These are phyloP conservation scores for Hypsizygus ulmarius DNA, from an alignment of 1,284 basidiomycete genomes.

Conservation along the genomic window DNA sequence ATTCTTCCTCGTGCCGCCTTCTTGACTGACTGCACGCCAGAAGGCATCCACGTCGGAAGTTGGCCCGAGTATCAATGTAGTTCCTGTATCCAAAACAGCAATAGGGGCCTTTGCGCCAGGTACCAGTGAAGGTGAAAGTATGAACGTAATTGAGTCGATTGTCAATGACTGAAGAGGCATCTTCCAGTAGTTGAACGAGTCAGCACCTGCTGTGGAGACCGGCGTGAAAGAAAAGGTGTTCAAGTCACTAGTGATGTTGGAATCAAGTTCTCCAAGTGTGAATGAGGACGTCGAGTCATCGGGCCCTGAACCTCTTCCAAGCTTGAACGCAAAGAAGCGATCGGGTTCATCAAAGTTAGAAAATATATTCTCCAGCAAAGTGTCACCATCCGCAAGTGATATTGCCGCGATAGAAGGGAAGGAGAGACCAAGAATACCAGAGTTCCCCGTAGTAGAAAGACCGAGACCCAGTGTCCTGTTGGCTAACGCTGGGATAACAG, in stretches of 20 bases:
- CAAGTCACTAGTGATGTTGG: constrained; percentile 34
- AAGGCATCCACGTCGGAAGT: constrained; percentile 45
- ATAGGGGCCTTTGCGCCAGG: constrained; percentile 41
- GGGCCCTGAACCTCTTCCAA: constrained; percentile 36
- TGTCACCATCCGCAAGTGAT: constrained; percentile 38
- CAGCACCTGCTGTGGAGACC: constrained; percentile 38
- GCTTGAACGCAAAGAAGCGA: constrained; percentile 51
- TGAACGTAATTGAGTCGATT: constrained; percentile 39
- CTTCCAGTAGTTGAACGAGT: constrained; percentile 58
- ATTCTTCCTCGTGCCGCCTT: constrained; percentile 37
- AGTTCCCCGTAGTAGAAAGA: constrained; percentile 47
- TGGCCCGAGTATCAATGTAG: constrained; percentile 56
- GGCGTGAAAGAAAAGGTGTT: constrained; percentile 38
- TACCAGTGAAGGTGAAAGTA: constrained; percentile 47
- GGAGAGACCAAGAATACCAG: constrained; percentile 55
- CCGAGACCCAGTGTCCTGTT: constrained; percentile 44
- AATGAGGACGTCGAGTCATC: constrained; percentile 43
- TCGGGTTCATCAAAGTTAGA: constrained; percentile 38
- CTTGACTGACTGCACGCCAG: constrained; percentile 43
- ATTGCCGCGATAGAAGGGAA: constrained; percentile 53
- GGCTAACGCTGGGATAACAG: constrained; percentile 39
- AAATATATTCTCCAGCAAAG: constrained; percentile 50
- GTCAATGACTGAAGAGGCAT: constrained; percentile 45
- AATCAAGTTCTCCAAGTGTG: constrained; percentile 50
- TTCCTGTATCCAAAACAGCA: constrained; percentile 57